phyloP scores from a whole-genome alignment of 164 flowering plant species.

The Warburgia ugandensis region DNA sequence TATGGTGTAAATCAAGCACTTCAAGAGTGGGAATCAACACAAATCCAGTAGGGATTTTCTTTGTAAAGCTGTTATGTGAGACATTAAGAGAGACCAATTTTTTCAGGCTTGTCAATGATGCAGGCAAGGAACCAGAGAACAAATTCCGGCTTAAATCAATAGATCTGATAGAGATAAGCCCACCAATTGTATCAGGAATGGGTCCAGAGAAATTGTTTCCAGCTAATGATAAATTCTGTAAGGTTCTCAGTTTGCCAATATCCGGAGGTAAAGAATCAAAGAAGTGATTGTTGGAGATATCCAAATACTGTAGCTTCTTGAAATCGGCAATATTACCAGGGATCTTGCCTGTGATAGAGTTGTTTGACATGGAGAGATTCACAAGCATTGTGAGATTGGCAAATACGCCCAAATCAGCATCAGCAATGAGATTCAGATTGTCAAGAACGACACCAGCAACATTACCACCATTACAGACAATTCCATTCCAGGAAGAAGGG shows the following conservation, averaged over 20 bases:
- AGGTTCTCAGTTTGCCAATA: conserved; percentile 48
- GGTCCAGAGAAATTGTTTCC: conserved; percentile 86
- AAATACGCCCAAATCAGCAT: conserved; percentile 72
- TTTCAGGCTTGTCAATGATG: conserved; percentile 43
- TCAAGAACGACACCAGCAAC: conserved; percentile 86
- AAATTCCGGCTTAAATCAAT: conserved; percentile 80
- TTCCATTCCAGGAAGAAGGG: conserved; percentile 97
- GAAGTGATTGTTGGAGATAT: conserved; percentile 73
- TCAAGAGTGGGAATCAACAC: conserved; percentile 43
- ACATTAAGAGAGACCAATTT: conserved; percentile 59
- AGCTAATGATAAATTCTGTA: conserved; percentile 67
- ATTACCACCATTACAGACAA: conserved; percentile 72
- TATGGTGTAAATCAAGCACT: conserved; percentile 81
- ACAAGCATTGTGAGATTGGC: conserved; percentile 75
- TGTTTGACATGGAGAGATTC: conserved; percentile 80
- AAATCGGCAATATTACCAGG: conserved; percentile 50
- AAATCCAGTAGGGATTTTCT: conserved; percentile 63
- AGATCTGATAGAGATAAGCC: conserved; percentile 50
- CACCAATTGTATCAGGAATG: conserved; percentile 59
- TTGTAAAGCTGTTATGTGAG: conserved; percentile 56
- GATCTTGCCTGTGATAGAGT: conserved; percentile 61
- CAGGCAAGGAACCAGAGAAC: conserved; percentile 67
- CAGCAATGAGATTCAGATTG: conserved; percentile 57
- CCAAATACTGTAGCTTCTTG: conserved; percentile 58
- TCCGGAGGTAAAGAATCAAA: conserved; percentile 52